Evolutionary conservation across 495 filamentous ascomycete species (phyloP).

Genomic region (Xylaria venustula): DNA sequence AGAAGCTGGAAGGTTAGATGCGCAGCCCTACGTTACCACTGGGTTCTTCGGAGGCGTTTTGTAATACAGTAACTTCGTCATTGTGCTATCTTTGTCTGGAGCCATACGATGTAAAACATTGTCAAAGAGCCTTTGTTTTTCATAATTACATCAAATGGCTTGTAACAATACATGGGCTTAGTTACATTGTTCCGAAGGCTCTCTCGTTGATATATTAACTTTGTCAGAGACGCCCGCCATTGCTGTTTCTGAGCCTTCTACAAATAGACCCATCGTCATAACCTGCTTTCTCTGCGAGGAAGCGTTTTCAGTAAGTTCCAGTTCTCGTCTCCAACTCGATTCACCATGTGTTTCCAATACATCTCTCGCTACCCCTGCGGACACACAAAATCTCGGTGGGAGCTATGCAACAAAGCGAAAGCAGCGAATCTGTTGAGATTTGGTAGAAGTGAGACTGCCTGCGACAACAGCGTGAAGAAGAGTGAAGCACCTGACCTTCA

Average conservation of each 20-base stretch:
- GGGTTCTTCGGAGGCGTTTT: not conserved
- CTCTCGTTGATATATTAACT: no score
- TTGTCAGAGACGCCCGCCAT: no score
- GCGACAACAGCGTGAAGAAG: not conserved
- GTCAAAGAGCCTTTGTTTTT: not conserved
- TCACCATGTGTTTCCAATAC: constrained; percentile 1
- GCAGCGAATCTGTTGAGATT: not conserved
- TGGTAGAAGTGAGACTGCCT: not conserved
- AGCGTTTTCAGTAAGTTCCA: not conserved
- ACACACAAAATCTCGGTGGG: not conserved
- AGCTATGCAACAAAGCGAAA: not conserved
- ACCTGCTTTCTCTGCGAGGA: not conserved
- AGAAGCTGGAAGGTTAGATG: not conserved
- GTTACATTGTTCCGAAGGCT: not conserved
- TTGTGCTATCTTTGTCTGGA: not conserved
- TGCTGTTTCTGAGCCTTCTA: no score
- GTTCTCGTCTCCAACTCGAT: not conserved
- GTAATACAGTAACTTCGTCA: not conserved
- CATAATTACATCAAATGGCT: not conserved
- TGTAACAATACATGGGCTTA: not conserved
- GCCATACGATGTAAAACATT: not conserved
- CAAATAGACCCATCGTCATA: not conserved
- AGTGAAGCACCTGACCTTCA: not conserved
- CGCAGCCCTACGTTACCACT: not conserved
- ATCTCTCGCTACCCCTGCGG: constrained; percentile 1